A percentile compares a stretch with the other conserved stretches of the same genome.
Conservation (phyloP, 1,284 basidiomycete species). For the Ceratobasidium sp. region DNA sequence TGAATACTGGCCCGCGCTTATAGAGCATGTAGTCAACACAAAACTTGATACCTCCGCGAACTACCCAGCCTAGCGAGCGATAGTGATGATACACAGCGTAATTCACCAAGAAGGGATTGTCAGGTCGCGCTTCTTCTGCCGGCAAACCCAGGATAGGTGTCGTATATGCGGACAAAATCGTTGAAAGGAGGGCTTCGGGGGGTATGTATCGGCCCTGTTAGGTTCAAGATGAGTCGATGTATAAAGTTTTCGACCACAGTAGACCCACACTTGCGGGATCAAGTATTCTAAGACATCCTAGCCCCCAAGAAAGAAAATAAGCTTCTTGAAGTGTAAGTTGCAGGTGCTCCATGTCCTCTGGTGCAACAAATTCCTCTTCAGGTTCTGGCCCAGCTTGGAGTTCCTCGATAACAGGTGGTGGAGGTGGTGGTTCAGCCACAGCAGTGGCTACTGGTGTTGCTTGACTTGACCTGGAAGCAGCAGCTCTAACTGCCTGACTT, state of each 20-base stretch:
- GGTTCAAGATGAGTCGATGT: neutral
- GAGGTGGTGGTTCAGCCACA: neutral
- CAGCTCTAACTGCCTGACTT: constrained; percentile 16
- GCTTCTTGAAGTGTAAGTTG: constrained; percentile 93
- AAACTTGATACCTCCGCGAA: constrained; percentile 96
- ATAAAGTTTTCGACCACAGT: neutral
- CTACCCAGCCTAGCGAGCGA: constrained; percentile 97
- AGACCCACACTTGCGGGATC: constrained; percentile 69
- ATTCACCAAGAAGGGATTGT: constrained; percentile 93
- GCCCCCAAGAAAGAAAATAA: constrained; percentile 87
- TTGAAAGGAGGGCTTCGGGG: constrained; percentile 59
- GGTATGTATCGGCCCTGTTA: constrained; percentile 61
- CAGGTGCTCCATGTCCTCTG: constrained; percentile 87
- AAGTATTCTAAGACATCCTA: constrained; percentile 84
- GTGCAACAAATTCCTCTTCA: constrained; percentile 41
- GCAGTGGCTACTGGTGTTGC: neutral
- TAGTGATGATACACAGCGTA: constrained; percentile 96
- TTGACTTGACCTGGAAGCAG: neutral
- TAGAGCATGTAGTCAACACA: constrained; percentile 96
- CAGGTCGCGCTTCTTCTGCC: constrained; percentile 59
- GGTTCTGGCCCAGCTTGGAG: constrained; percentile 7
- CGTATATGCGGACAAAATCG: constrained; percentile 34
- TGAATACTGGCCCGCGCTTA: constrained; percentile 93
- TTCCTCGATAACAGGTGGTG: neutral
- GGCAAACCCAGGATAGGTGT: constrained; percentile 46